Evolutionary conservation across 2,329 filamentous ascomycete species (phyloP), one percentile per base, ranked within the genome.

Genomic region (Aureobasidium namibiae): DNA sequence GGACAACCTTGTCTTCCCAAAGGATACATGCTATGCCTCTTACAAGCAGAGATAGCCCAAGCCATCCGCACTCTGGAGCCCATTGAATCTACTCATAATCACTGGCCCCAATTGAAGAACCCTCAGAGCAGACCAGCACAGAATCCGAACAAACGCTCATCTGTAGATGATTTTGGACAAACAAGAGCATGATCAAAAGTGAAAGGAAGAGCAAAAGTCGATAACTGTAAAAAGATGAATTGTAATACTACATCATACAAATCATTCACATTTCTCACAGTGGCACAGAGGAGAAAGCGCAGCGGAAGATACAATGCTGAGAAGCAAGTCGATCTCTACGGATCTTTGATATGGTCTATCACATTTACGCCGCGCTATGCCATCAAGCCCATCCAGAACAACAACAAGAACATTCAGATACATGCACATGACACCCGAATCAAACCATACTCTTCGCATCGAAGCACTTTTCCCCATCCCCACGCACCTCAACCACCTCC

Each of bases 391-490:
- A 16, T 16, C 14, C 14, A 46, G 16, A 18, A 7, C 16, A 1
- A 23, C 3, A 18, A 39, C 5, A 16, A 9, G 7, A 26, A 14
- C 1, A 9, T 4, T 26, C 6, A 13, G 5, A n/a, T n/a, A 31
- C 24, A 7, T n/a, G 10, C 7, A 13, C 11, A 16, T 1, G 4
- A 8, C 3, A 45, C 10, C 16, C 2, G 13, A 6, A n/a, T 54
- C 21, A 60, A 5, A 60, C 58, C 58, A 60, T 60, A 10, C 58
- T 60, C 33, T 39, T 16, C 1, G 48, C 42, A 48, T 60, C 58
- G 18, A 21, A 11, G 16, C 45, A 31, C n/a, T 49, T 60, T 41
- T 54, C 54, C 48, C 41, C 48, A 10, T 60, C 58, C 4, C 14
- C 49, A 34, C 1, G 16, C 14, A 21, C 6, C 4, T 34, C 29